Evolutionary conservation across 495 filamentous ascomycete genomes (phyloP).

Genomic region (Usnea hakonensis): DNA sequence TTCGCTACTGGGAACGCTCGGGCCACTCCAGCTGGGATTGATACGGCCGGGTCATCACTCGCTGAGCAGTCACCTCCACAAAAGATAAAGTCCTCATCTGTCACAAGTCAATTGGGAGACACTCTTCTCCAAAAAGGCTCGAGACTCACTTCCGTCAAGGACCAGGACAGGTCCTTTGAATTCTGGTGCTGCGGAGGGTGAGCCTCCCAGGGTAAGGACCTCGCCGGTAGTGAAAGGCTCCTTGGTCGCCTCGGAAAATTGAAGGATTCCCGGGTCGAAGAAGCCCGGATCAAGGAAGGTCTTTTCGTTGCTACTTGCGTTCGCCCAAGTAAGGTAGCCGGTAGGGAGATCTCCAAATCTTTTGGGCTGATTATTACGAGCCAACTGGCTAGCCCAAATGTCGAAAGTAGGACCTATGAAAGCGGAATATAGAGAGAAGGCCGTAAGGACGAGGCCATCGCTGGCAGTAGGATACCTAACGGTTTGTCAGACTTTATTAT

Average conservation of each 20-base stretch:
- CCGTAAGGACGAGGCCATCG: conserved; percentile 49
- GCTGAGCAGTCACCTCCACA: conserved; percentile 44
- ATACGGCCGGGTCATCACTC: conserved; percentile 29
- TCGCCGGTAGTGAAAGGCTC: conserved; percentile 43
- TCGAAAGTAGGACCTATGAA: conserved; percentile 31
- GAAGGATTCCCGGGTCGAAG: conserved; percentile 40
- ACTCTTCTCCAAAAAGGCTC: too few species aligned
- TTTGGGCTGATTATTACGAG: conserved; percentile 33
- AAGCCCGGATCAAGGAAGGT: conserved; percentile 38
- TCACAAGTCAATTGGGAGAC: neutral
- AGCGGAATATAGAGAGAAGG: conserved; percentile 37
- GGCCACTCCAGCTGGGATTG: conserved; percentile 25
- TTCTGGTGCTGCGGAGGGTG: conserved; percentile 18
- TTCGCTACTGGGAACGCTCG: conserved; percentile 36
- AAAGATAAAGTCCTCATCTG: conserved; percentile 41
- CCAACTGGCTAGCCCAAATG: conserved; percentile 39
- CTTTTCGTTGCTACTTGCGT: conserved; percentile 29
- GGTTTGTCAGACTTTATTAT: neutral
- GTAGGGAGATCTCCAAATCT: conserved; percentile 32
- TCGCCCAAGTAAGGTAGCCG: conserved; percentile 40
- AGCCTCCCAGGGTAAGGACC: conserved; percentile 33
- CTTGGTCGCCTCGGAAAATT: conserved; percentile 36
- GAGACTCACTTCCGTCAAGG: conserved; percentile 31
- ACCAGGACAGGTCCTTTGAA: conserved; percentile 43
- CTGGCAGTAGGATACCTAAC: conserved; percentile 38